Conservation (phyloP, 176 grass and related monocot species). For the Bolboschoenus planiculmis region DNA sequence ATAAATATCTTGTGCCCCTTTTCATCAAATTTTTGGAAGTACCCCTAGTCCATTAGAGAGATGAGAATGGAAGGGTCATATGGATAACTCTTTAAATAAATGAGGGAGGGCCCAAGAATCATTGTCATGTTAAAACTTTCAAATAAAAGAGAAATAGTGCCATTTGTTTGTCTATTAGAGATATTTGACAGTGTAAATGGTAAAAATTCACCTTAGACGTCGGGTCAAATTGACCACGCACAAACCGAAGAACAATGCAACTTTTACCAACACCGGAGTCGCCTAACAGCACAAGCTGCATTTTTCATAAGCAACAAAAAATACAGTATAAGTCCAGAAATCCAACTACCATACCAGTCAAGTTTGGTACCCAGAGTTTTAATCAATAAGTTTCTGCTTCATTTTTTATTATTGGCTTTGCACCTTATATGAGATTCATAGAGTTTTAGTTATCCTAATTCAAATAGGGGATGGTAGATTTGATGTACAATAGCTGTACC, state of each 20-base stretch:
- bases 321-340: constrained; percentile 1
- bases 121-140: background rate
- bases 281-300: constrained; percentile 80
- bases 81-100: background rate
- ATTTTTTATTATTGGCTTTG: background rate
- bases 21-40: background rate
- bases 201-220: constrained; percentile 69
- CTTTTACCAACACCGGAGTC: constrained; percentile 96
- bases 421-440: background rate
- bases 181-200: constrained; percentile 4
- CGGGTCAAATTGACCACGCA: constrained; percentile 91
- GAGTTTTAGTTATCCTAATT: background rate
- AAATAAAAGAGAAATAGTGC: background rate
- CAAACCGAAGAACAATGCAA: constrained; percentile 97
- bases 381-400: background rate
- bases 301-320: constrained; percentile 5
- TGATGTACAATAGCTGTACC: background rate
- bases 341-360: background rate
- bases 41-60: background rate
- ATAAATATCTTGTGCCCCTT: background rate
- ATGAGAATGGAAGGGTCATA: background rate
- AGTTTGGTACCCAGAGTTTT: background rate
- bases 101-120: background rate
- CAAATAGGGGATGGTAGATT: background rate
- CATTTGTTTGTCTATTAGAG: constrained; percentile 2